Evolutionary conservation across 2,329 filamentous ascomycete genomes (phyloP).

Genomic region (Exophiala dermatitidis): DNA sequence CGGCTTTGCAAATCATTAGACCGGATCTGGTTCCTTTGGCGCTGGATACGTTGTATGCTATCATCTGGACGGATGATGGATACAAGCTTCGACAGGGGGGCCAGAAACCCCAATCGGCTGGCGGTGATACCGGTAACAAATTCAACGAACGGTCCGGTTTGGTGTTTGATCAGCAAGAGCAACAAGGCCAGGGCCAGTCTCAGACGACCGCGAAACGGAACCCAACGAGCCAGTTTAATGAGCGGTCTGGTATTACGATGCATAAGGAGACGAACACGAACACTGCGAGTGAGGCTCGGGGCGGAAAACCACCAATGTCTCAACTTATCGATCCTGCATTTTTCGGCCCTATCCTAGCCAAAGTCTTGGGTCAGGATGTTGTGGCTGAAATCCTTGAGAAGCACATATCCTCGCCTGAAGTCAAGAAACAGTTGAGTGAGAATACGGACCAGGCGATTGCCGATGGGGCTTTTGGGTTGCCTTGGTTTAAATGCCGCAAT

Average conservation of each 20-base stretch:
- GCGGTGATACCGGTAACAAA: too few species aligned
- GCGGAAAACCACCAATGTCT: constrained; percentile 27
- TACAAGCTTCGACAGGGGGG: too few species aligned
- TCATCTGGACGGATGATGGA: constrained; percentile 44
- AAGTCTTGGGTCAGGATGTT: constrained; percentile 39
- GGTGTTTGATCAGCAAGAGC: too few species aligned
- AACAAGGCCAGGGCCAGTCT: too few species aligned
- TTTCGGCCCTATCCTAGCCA: constrained; percentile 39
- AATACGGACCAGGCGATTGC: constrained; percentile 48
- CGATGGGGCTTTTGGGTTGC: constrained; percentile 54
- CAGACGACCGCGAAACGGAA: too few species aligned
- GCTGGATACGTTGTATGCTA: constrained; percentile 44
- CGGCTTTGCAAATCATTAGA: constrained; percentile 40
- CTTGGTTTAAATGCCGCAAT: constrained; percentile 54
- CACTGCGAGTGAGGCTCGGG: too few species aligned
- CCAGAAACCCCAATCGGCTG: too few species aligned
- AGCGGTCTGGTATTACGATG: too few species aligned
- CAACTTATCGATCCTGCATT: constrained; percentile 31
- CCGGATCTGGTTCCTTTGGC: constrained; percentile 38
- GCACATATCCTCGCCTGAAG: constrained; percentile 6
- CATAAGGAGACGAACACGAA: too few species aligned
- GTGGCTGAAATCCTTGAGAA: constrained; percentile 28
- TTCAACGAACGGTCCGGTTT: too few species aligned
- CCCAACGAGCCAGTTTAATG: too few species aligned
- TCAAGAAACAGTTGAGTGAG: constrained; percentile 40